Evolutionary conservation across 768 basidiomycete species (phyloP).

Genomic region (Xerocomus brunneocitrinus): DNA sequence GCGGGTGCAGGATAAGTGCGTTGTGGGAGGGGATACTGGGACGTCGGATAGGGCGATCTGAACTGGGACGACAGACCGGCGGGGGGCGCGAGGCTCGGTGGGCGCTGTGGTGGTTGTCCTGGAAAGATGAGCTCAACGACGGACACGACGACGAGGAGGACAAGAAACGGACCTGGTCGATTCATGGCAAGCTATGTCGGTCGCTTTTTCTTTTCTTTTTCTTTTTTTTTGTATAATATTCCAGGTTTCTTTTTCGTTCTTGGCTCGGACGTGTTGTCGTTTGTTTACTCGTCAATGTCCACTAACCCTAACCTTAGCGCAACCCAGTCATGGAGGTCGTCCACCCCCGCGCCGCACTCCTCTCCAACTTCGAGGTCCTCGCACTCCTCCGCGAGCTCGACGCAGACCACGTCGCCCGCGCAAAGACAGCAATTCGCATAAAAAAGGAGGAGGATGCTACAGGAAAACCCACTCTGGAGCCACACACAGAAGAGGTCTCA

Average conservation of each 20-base stretch:
- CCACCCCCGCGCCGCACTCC: constrained; percentile 68
- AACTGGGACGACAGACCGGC: constrained; percentile 60
- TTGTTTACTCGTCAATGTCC: constrained; percentile 18
- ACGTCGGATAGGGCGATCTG: constrained; percentile 46
- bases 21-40: constrained; percentile 31
- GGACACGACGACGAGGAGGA: constrained; percentile 8
- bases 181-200: constrained; percentile 39
- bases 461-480: constrained; percentile 27
- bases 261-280: constrained; percentile 20
- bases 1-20: constrained; percentile 36
- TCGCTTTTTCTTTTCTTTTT: constrained; percentile 9
- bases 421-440: constrained; percentile 64
- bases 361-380: constrained; percentile 87
- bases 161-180: constrained; percentile 47
- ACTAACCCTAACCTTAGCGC: constrained; percentile 22
- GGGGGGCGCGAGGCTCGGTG: constrained; percentile 67
- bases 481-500: constrained; percentile 52
- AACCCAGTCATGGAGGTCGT: constrained; percentile 19
- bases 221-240: constrained; percentile 11
- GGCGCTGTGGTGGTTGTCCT: constrained; percentile 82
- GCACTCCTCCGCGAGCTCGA: constrained; percentile 73
- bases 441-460: constrained; percentile 73
- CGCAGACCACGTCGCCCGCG: constrained; percentile 61
- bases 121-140: constrained; percentile 21
- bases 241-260: constrained; percentile 7